Conservation (phyloP, 495 filamentous ascomycete species). For the Penicillium roqueforti region DNA sequence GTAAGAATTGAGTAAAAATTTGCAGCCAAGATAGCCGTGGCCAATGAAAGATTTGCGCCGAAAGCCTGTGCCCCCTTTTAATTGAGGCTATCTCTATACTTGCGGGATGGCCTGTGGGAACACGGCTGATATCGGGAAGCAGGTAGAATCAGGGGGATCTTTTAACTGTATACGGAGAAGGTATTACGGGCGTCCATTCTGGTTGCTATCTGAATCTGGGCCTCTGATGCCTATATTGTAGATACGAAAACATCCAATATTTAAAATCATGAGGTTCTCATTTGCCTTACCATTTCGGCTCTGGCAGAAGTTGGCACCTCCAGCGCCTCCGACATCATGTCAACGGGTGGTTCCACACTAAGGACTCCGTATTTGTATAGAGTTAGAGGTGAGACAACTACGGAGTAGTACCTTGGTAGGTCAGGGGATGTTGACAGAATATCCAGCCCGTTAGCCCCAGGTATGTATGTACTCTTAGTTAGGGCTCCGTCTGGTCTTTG, state of each 20-base stretch:
- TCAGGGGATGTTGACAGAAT: too few species aligned
- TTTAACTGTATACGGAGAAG: not conserved
- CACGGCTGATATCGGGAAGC: not conserved
- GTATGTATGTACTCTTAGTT: too few species aligned
- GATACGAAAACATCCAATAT: not conserved
- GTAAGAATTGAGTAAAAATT: not conserved
- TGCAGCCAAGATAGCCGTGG: too few species aligned
- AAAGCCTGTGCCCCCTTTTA: not conserved
- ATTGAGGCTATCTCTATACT: not conserved
- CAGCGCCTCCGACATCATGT: not conserved
- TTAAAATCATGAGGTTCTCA: not conserved
- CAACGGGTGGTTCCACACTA: too few species aligned
- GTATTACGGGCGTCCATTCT: not conserved
- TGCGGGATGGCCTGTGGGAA: constrained; percentile 3
- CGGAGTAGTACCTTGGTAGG: too few species aligned
- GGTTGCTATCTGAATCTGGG: not conserved
- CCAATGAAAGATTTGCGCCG: not conserved
- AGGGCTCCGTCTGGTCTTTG: too few species aligned
- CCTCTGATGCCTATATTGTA: not conserved
- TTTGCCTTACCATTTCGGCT: not conserved
- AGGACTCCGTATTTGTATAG: too few species aligned
- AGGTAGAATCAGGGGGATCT: too few species aligned
- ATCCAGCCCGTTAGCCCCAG: too few species aligned
- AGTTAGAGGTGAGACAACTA: too few species aligned
- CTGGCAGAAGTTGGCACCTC: not conserved